Percentiles rank a stretch among this genome's conserved stretches.
Conservation (phyloP, 192 early-diverging fungal genomes). For the Entophlyctis helioformis region DNA sequence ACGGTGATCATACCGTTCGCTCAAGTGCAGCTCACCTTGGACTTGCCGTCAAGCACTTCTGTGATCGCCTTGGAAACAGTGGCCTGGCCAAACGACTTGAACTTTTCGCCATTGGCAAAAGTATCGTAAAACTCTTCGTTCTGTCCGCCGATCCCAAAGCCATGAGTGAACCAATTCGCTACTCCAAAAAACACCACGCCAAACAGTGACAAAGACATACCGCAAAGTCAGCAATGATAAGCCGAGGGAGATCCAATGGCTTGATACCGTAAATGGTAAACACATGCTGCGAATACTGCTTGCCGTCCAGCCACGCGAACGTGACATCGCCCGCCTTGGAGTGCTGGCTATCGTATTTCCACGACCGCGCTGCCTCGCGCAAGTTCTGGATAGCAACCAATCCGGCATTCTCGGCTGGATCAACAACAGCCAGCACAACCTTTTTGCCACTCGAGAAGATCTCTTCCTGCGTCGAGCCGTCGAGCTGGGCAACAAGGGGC, state of each 20-base stretch:
- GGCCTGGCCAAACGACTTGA: too few species aligned
- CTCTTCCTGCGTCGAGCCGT: conserved; percentile 52
- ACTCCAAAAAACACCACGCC: too few species aligned
- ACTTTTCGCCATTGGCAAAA: too few species aligned
- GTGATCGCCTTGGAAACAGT: too few species aligned
- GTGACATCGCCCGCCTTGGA: conserved; percentile 19
- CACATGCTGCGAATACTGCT: conserved; percentile 50
- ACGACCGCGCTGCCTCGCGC: neutral
- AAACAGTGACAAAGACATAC: conserved; percentile 1
- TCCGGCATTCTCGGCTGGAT: conserved; percentile 22
- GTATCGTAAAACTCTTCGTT: neutral
- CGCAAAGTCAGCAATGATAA: conserved; percentile 38
- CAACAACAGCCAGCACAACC: conserved; percentile 54
- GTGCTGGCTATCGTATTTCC: conserved; percentile 1
- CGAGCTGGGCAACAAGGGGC: conserved; percentile 51
- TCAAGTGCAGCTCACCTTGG: too few species aligned
- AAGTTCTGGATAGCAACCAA: too few species aligned
- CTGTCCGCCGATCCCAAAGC: too few species aligned
- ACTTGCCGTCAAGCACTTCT: too few species aligned
- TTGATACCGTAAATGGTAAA: conserved; percentile 33
- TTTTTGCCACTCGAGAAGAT: conserved; percentile 54
- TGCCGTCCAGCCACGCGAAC: conserved; percentile 54
- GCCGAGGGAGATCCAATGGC: conserved; percentile 16
- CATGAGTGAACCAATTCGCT: too few species aligned
- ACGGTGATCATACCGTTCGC: too few species aligned